Conservation (phyloP, 768 basidiomycete genomes). For the Mrakia blollopis region DNA sequence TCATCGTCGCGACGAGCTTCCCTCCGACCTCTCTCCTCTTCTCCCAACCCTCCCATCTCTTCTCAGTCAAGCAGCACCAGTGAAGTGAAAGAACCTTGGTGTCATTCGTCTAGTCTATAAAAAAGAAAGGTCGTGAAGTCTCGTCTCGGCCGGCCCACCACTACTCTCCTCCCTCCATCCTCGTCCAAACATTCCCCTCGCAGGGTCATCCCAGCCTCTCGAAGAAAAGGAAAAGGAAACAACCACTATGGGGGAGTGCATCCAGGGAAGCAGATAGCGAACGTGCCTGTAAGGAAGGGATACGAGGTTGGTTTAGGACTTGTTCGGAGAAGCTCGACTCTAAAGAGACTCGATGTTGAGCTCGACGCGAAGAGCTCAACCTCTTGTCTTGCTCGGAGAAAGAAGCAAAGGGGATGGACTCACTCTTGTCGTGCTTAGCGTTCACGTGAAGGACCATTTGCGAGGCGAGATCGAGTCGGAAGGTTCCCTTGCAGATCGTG, state of each 20-base stretch:
- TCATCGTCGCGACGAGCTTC: neutral
- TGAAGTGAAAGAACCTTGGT: neutral
- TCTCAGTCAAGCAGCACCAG: neutral
- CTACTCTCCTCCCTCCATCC: neutral
- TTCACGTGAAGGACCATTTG: conserved; percentile 3
- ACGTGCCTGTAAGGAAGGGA: neutral
- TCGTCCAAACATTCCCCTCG: no score
- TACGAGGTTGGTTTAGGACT: neutral
- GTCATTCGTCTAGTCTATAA: no score
- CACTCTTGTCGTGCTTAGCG: conserved; percentile 4
- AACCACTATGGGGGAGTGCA: neutral
- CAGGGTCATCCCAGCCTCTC: no score
- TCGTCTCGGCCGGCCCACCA: neutral
- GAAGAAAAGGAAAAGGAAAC: no score
- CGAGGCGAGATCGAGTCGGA: conserved; percentile 13
- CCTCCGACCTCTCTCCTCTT: no score
- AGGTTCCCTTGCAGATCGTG: conserved; percentile 14
- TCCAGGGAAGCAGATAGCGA: conserved; percentile 14
- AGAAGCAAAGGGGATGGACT: neutral
- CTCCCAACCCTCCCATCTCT: neutral
- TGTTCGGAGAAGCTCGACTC: conserved; percentile 2
- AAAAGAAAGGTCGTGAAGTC: no score
- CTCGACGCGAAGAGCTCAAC: conserved; percentile 4
- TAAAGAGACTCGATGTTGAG: neutral
- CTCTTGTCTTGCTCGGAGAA: neutral